These are phyloP conservation scores for Chlorella sp. DNA, from an alignment of 139 green algal species.

Conservation along the genomic window DNA sequence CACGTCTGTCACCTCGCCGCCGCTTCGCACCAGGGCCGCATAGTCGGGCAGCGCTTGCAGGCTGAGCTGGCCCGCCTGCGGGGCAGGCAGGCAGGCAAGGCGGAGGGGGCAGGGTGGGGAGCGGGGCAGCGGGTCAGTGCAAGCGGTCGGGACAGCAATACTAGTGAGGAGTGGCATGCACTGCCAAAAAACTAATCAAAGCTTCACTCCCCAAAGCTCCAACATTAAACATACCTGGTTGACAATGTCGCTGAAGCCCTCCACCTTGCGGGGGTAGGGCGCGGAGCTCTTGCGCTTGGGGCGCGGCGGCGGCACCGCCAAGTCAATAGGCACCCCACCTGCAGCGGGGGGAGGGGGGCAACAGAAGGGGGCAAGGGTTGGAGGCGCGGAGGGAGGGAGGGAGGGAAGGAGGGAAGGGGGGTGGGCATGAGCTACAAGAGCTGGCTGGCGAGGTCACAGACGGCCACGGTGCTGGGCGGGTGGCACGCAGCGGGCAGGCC, in stretches of 20 bases:
- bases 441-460: too few relatives aligned
- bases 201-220: too few relatives aligned
- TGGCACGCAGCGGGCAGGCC: too few relatives aligned
- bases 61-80: slow-evolving; percentile 18
- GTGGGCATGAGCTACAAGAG: neutral
- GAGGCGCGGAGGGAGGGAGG: neutral
- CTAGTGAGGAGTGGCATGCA: neutral
- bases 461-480: too few relatives aligned
- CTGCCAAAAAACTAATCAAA: too few relatives aligned
- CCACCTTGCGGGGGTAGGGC: slow-evolving; percentile 81
- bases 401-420: neutral
- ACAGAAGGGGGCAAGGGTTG: neutral
- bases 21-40: slow-evolving; percentile 14
- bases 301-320: slow-evolving; percentile 87
- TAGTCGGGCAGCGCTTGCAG: slow-evolving; percentile 36
- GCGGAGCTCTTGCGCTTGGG: slow-evolving; percentile 86
- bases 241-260: slow-evolving; percentile 3
- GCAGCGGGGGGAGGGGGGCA: neutral
- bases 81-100: neutral
- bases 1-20: slow-evolving; percentile 52
- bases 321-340: slow-evolving; percentile 45
- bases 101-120: neutral
- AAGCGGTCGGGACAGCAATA: too few relatives aligned
- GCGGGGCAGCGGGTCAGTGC: neutral
- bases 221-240: too few relatives aligned